Percentiles rank a stretch among this genome's conserved stretches.
Conservation (phyloP, 2,329 filamentous ascomycete species). For the Colletotrichum cuscutae region DNA sequence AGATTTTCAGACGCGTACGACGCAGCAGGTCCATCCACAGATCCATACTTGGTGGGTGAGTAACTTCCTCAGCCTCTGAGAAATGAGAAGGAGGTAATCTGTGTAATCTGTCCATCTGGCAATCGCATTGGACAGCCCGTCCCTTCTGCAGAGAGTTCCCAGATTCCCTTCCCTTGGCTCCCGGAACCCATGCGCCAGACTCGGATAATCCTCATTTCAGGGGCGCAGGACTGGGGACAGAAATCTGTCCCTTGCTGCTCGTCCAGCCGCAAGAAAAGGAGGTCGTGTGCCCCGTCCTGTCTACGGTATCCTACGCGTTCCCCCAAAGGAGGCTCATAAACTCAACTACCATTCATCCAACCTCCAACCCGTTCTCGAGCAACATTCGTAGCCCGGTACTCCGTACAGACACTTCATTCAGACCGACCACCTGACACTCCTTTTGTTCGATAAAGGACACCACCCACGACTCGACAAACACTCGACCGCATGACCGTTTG, state of each 20-base stretch:
- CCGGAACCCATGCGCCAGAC: constrained; percentile 23
- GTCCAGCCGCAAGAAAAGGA: constrained; percentile 11
- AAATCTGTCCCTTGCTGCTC: constrained; percentile 7
- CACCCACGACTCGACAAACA: neutral
- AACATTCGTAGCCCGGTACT: neutral
- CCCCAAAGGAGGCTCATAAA: constrained; percentile 9
- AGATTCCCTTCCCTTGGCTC: constrained; percentile 9
- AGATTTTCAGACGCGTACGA: neutral
- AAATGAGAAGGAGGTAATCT: neutral
- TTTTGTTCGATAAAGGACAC: neutral
- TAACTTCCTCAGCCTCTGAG: neutral
- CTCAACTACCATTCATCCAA: constrained; percentile 14
- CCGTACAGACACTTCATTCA: neutral
- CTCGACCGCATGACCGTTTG: constrained; percentile 21
- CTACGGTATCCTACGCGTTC: neutral
- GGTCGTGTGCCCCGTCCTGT: constrained; percentile 22
- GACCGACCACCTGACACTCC: constrained; percentile 31
- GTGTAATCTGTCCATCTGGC: constrained; percentile 3
- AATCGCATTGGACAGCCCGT: constrained; percentile 13
- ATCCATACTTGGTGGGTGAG: neutral
- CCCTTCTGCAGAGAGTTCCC: neutral
- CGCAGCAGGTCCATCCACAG: neutral
- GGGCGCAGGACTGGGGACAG: neutral
- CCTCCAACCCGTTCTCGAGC: neutral
- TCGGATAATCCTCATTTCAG: constrained; percentile 35